Conservation (phyloP, 176 grass and related monocot genomes). For the Carex scoparia region DNA sequence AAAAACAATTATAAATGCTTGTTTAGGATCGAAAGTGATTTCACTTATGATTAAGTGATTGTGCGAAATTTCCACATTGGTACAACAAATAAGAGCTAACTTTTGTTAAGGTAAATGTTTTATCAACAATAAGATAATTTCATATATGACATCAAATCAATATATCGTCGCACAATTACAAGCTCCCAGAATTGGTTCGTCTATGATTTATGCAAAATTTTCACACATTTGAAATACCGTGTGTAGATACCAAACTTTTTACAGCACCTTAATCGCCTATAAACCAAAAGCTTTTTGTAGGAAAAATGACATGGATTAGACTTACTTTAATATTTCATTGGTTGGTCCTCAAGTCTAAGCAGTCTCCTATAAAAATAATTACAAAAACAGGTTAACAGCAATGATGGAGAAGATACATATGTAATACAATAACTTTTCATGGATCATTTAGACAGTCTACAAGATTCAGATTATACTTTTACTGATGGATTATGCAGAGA, state of each 20-base stretch:
- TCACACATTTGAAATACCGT: neutral
- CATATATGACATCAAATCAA: neutral
- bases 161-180: neutral
- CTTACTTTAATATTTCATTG: neutral
- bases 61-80: neutral
- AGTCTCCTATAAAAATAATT: constrained; percentile 4
- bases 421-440: neutral
- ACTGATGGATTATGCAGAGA: neutral
- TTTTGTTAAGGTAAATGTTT: neutral
- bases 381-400: neutral
- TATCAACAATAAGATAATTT: neutral
- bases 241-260: neutral
- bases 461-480: neutral
- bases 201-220: neutral
- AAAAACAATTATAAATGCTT: neutral
- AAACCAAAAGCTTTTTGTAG: neutral
- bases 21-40: neutral
- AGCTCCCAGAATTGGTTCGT: neutral
- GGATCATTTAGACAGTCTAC: neutral
- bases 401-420: neutral
- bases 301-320: neutral
- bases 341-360: neutral
- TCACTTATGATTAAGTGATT: neutral
- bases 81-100: neutral
- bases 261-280: neutral